Percentiles rank a stretch among this genome's conserved stretches.
These are phyloP conservation scores for Backusella liffmaniae DNA, from an alignment of 192 early-diverging fungal species.

Conservation along the genomic window DNA sequence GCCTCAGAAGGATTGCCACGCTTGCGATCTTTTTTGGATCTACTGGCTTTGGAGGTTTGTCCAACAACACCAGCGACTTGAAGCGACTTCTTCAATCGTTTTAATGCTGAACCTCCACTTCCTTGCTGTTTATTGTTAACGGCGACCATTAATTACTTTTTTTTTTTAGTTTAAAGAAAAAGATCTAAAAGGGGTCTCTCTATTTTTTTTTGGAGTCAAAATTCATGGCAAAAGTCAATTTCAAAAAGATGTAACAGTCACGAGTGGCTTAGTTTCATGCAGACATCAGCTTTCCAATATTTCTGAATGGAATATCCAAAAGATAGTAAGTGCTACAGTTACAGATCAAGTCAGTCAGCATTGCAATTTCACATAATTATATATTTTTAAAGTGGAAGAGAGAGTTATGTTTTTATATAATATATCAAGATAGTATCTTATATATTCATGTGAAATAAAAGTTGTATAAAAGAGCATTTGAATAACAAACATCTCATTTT, in stretches of 20 bases:
- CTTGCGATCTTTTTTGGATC: slow-evolving; percentile 62
- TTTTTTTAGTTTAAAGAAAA: not conserved
- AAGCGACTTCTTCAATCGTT: slow-evolving; percentile 78
- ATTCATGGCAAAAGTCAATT: not conserved
- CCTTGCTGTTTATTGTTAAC: slow-evolving; percentile 14
- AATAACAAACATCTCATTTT: no score
- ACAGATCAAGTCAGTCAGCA: no score
- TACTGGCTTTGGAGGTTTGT: slow-evolving; percentile 55
- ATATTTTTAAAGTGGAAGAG: no score
- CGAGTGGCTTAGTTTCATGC: not conserved
- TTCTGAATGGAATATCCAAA: no score
- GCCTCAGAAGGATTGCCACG: slow-evolving; percentile 49
- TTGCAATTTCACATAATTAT: no score
- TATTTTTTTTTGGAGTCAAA: not conserved
- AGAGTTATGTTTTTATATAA: no score
- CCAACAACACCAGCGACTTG: slow-evolving; percentile 79
- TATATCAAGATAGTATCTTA: no score
- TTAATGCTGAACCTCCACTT: slow-evolving; percentile 68
- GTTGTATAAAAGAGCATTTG: no score
- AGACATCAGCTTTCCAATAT: not conserved
- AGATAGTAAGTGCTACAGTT: no score
- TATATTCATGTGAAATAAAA: no score
- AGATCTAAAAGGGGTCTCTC: not conserved
- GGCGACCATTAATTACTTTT: not conserved
- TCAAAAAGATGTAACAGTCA: not conserved